Percentiles rank a stretch among this genome's conserved stretches.
These are phyloP conservation scores for Balamuthia mandrillaris DNA, from an alignment of 208 protist genomes.

Conservation along the genomic window DNA sequence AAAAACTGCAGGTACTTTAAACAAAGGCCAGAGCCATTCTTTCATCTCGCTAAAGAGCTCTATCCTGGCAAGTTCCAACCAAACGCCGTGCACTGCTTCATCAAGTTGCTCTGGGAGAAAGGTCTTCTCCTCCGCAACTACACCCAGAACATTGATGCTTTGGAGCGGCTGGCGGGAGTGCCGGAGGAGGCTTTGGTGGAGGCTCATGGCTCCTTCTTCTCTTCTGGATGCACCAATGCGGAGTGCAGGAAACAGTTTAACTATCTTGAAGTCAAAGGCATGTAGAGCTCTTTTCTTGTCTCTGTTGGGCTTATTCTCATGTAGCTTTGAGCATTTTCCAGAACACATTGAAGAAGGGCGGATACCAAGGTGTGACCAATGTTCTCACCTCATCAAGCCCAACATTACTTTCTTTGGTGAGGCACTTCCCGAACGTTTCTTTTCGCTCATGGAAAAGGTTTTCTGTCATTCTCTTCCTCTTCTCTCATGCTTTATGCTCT, in stretches of 20 bases:
- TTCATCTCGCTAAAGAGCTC: slow-evolving; percentile 30
- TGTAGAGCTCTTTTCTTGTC: slow-evolving; percentile 21
- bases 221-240: slow-evolving; percentile 75
- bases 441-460: neutral
- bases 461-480: neutral
- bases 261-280: neutral
- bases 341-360: neutral
- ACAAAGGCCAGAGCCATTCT: slow-evolving; percentile 83
- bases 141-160: slow-evolving; percentile 70
- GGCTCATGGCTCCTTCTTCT: slow-evolving; percentile 89
- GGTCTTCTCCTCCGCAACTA: slow-evolving; percentile 82
- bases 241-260: slow-evolving; percentile 17
- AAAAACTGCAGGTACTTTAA: slow-evolving; percentile 73
- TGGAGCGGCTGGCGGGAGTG: slow-evolving; percentile 58
- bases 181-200: slow-evolving; percentile 78
- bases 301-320: slow-evolving; percentile 35
- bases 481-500: neutral
- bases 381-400: slow-evolving; percentile 85
- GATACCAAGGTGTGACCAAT: slow-evolving; percentile 42
- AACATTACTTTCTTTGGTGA: slow-evolving; percentile 84
- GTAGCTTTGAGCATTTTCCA: neutral
- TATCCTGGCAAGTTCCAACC: slow-evolving; percentile 56
- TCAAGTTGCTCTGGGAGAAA: slow-evolving; percentile 83
- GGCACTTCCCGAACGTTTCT: slow-evolving; percentile 46
- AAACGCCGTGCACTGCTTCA: neutral